Base-by-base conservation (phyloP, 345 rosid genomes). In the Arabidopsis thaliana region DNA sequence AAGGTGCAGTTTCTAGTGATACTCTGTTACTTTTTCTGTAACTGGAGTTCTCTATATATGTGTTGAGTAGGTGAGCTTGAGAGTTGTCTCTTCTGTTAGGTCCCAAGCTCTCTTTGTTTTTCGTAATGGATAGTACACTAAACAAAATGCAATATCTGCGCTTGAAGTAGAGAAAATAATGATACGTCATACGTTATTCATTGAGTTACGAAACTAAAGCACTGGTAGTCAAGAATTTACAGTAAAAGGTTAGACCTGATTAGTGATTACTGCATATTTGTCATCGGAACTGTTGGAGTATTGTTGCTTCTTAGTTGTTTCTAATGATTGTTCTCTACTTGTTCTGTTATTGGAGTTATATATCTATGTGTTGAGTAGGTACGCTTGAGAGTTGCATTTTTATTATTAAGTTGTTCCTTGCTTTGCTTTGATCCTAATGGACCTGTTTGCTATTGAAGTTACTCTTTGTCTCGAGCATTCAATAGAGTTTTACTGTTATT, bases 361-460 rank as follows among this genome's bases (percentile, higher is more conserved):
- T 69, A 4, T 56, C 14, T 69, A 14, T 71, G 50, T 49, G 25
- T 34, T 48, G 48, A 25, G 51, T 37, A 25, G 12, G 3, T 71
- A 23, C 40, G 3, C n/a, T 38, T 52, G 2, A 61, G n/a, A 16
- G 51, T 62, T 62, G 36, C 20, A 16, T 16, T 16, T 16, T 16
- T 16, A 16, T 16, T 16, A 16, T 16, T 16, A 16, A 16, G 20
- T 16, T 16, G 20, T 16, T 16, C 20, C 20, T 16, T 16, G 20
- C 20, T 16, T 16, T 16, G 40, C 3, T 16, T 63, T 20, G 49
- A 38, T 36, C 11, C 9, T 11, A 58, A 32, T 36, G 75, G 57
- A 37, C 7, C n/a, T 5, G 2, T 48, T 64, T 57, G 56, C 24
- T 64, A 78, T 12, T 70, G 36, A 36, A 44, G 49, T 65, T 65